Evolutionary conservation across 148 eudicot species (phyloP), one percentile per base, ranked within the genome.

Genomic region (Drosera capensis): DNA sequence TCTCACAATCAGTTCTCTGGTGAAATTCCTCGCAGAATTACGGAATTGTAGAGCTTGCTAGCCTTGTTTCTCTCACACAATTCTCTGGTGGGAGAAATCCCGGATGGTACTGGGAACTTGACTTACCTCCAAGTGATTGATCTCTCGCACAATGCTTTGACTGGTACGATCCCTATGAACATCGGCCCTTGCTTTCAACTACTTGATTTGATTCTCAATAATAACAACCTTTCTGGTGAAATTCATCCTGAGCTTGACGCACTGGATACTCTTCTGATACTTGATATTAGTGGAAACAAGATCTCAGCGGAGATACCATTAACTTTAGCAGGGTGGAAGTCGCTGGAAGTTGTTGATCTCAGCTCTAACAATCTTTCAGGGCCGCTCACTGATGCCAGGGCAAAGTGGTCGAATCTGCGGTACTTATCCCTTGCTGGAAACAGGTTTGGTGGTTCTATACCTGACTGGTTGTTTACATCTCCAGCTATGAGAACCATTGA

Each of bases 81-180:
- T 65, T 68, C 62, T 41, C 79, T 90, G 18, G 64, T 66, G 0
- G 92, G 97, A 16, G 68, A 63, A 37, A 80, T 90, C 52, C 97
- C 94, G 1, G 68, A 48, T 23, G 68, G 81, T 61, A 84, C 84
- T 56, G 97, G 95, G 45, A 84, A 90, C 51, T 57, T 90, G 68
- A 84, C 97, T 2, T 83, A 88, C 68, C 84, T 88, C 19, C 97
- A 83, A 78, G 97, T 76, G 67, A 75, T 88, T 25, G 94, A 88
- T 69, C 74, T 88, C 23, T 88, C 97, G 8, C 64, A 80, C 57
- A 88, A 88, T 52, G 64, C 65, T 21, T 47, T 83, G 17, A 68
- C 97, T 3, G 97, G 97, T 23, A 68, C 86, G 3, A 80, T 88
- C 40, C 97, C 97, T 37, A 54, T 73, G 68, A 88, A 68, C 57